Evolutionary conservation across 78 protist species (phyloP).

Genomic region (Guillardia theta): DNA sequence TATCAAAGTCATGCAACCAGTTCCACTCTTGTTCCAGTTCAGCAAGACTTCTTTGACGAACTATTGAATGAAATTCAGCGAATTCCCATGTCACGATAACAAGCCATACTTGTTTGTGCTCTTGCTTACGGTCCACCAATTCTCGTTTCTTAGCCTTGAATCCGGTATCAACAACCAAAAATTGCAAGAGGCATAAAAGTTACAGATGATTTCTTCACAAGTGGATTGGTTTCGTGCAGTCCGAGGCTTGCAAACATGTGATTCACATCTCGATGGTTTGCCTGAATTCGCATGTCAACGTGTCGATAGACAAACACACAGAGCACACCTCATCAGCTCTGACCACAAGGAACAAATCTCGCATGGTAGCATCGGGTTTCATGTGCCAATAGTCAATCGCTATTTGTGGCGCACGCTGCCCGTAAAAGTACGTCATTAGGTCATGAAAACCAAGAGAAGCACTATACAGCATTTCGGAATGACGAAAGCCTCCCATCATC

Average conservation of each 20-base stretch:
- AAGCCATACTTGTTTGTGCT: too few species aligned
- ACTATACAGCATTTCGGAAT: neutral
- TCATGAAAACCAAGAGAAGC: too few species aligned
- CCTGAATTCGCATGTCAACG: too few species aligned
- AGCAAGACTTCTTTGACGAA: neutral
- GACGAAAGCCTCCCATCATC: neutral
- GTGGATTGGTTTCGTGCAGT: neutral
- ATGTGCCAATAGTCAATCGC: slow-evolving; percentile 76
- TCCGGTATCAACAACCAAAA: too few species aligned
- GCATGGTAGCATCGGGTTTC: neutral
- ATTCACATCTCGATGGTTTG: slow-evolving; percentile 74
- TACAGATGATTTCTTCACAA: too few species aligned
- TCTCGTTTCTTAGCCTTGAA: too few species aligned
- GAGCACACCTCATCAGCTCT: slow-evolving; percentile 87
- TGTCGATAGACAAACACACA: too few species aligned
- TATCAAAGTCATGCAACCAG: too few species aligned
- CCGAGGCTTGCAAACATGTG: slow-evolving; percentile 51
- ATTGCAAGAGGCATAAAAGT: too few species aligned
- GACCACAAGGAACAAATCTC: slow-evolving; percentile 69
- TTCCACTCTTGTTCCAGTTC: neutral
- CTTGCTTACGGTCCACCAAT: neutral
- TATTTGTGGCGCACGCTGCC: slow-evolving; percentile 34
- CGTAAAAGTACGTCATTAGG: neutral
- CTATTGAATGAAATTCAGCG: too few species aligned
- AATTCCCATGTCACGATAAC: too few species aligned